Evolutionary conservation across 805 yeast genomes (phyloP).

Genomic region (Zygosaccharomyces rouxii): DNA sequence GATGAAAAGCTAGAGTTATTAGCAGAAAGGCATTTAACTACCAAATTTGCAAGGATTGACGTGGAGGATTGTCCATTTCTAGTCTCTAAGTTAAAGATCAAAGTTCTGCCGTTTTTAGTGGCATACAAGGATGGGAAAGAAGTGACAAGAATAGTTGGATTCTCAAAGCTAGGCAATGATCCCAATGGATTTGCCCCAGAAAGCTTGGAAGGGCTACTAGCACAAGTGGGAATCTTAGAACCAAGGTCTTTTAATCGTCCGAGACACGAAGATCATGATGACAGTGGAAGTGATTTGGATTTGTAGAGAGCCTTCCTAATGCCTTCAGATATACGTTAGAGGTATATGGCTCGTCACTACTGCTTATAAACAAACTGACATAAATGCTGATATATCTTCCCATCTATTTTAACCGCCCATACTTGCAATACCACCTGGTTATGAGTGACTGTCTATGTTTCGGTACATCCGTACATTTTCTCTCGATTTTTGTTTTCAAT

Average conservation of each 20-base stretch:
- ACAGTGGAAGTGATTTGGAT: conserved; percentile 1
- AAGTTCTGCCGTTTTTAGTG: conserved; percentile 68
- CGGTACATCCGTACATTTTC: background rate
- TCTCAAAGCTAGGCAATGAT: conserved; percentile 52
- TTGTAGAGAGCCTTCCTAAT: background rate
- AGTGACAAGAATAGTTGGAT: conserved; percentile 59
- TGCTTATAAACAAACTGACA: background rate
- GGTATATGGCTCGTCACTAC: background rate
- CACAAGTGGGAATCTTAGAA: conserved; percentile 16
- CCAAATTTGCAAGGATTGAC: conserved; percentile 50
- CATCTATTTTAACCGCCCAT: background rate
- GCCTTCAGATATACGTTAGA: background rate
- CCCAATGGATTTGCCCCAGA: conserved; percentile 45
- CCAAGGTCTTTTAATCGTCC: background rate
- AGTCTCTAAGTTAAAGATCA: conserved; percentile 55
- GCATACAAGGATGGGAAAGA: conserved; percentile 60
- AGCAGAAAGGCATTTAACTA: conserved; percentile 54
- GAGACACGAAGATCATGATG: background rate
- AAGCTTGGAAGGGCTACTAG: conserved; percentile 44
- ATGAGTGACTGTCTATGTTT: background rate
- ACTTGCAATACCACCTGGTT: background rate
- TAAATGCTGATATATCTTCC: background rate
- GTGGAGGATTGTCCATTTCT: conserved; percentile 72
- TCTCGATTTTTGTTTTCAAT: background rate
- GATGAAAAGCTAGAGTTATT: conserved; percentile 42